Evolutionary conservation across 345 rosid genomes (phyloP), one percentile per base, ranked within the genome.

Genomic region (Rhizophora mangle): DNA sequence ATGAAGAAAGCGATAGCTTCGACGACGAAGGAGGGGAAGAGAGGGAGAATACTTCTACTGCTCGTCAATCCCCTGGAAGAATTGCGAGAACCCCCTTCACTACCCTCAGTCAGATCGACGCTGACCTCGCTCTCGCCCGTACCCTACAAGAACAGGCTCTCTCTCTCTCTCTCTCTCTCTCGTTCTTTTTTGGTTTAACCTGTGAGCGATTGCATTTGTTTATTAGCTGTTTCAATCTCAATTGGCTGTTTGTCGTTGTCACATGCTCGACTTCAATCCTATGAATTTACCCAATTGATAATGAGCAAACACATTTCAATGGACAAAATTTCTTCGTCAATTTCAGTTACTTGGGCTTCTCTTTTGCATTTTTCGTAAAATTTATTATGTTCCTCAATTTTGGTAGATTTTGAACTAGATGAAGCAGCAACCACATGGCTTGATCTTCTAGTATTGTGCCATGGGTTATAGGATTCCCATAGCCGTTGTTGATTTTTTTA

Each of bases 111-210:
- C 98, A 92, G 83, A 87, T 87, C 54, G 98, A 95, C 72, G 92
- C 99, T 52, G 98, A 95, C 85, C 95, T 86, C 32, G 98, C 93
- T 70, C 99, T 95, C 56, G 98, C 99, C 36, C 91, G 96, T 24
- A 83, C 89, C 67, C 94, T 92, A 11, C 98, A 92, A 78, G 99
- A 92, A 62, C 98, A 95, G 94, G 98, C 89, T 9, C 60, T 43
- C 18, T 43, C 18, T 8, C 65, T 65, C 43, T 36, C 34, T 52
- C 37, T 56, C 9, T 30, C 6, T 29, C 36, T 15, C 27, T n/a
- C 6, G 2, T 8, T 29, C 34, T 31, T 19, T 67, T 29, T 8
- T 34, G 7, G 10, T 8, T 34, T 34, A 1, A 9, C 37, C 37
- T 34, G 37, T 9, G 37, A 34, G 37, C 2, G 37, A 7, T 34